Base-by-base conservation (phyloP, 208 protist genomes). In the Jaenimonas drosophilae region DNA sequence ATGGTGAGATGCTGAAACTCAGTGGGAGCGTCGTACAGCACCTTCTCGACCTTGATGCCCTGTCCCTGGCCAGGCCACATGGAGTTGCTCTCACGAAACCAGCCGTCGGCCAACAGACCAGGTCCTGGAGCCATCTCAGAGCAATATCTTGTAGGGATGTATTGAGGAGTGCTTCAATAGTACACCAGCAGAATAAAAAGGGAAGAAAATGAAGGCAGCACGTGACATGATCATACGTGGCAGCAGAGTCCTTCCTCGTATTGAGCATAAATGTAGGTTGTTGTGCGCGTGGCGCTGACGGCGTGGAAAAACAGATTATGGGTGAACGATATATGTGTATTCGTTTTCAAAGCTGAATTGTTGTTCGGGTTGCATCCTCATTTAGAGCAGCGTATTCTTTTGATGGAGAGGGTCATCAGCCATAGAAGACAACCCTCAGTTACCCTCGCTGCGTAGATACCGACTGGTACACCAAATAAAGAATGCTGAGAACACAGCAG, bases 1-100 rank as follows among this genome's bases (percentile, higher is more conserved):
- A 96, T 64, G 17, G 76, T 75, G 20, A 96, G 39, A 57, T 95
- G 79, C 67, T 96, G 89, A 49, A 76, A 94, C 43, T 87, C 65
- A 11, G 67, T 86, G 19, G 70, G 63, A 29, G 67, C 45, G 64
- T 96, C 76, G 51, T 85, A 87, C 4, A 96, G 62, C 14, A 95
- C 79, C 62, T 91, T 75, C 5, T 91, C 64, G 16, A 95, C 84
- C 62, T 93, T 87, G 19, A 96, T 57, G 9, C 72, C 77, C 58
- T 85, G 67, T 20, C 73, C 86, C 38, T 94, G 85, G 12, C 87
- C 89, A 36, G 89, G 89, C 89, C 89, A 96, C 62, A 91, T 70
- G 7, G 46, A 44, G 45, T 71, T 87, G 59, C 84, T 69, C 57
- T 96, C 89, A 54, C 82, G 78, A 52, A 96, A 96, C 89, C 89